Evolutionary conservation across 1,139 yeast species (phyloP), one percentile per base, ranked within the genome.

Genomic region (Yamadazyma spencermartinsiae): DNA sequence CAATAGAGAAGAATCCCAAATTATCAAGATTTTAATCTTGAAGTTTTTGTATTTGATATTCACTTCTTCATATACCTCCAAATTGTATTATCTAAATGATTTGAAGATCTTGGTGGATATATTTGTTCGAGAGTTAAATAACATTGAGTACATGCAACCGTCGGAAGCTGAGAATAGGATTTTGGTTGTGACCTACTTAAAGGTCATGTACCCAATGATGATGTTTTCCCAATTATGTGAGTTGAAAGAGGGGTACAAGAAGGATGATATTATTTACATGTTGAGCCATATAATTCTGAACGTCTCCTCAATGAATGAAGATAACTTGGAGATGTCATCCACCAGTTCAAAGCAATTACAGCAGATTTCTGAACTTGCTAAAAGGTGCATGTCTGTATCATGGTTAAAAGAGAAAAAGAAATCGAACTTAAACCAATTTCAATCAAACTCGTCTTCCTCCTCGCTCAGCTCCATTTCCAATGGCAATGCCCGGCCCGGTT

Each of bases 101-200:
- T 64, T 90, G 42, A 80, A 84, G 52, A 95, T 92, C 4, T 72
- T 92, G 43, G 80, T 86, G n/a, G 96, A 89, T 50, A 88, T 92
- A 7, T 72, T 90, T 38, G 72, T 89, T 4, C 67, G 98, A 40
- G 96, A 90, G 57, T 68, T 90, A 40, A 76, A 78, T 47, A 80
- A 89, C 54, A 61, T 88, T 36, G 79, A 73, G 28, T 66, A 61
- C 41, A 44, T 59, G 14, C 56, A 55, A n/a, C 54, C 55, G 10
- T 33, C 18, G 2, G 76, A 75, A 19, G 76, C 77, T 30, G 89
- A 82, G 46, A 70, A 77, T 35, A 45, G 62, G 33, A 52, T 65
- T 14, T 65, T 89, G 37, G 74, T 88, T 31, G 78, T 86, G 48
- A 86, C 95, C 0, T 88, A 85, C 51, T 62, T 90, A 33, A 73